Evolutionary conservation across 2,329 filamentous ascomycete species (phyloP), one percentile per base, ranked within the genome.

Genomic region (Fusarium heterosporum): DNA sequence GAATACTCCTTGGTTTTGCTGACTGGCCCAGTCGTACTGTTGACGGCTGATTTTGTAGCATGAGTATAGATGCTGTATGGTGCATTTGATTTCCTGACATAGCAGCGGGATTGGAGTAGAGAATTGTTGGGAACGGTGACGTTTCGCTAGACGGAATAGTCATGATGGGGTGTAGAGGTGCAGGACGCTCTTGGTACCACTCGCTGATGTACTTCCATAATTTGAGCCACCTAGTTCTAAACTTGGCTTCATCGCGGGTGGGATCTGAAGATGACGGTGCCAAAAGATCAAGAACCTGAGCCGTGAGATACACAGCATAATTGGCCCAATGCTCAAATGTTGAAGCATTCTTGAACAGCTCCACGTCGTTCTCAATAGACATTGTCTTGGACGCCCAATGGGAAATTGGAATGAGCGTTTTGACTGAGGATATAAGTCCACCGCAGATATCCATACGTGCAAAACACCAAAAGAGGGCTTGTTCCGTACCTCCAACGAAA

Each of bases 81-180:
- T 85, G 84, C 1, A 86, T 76, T 54, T 86, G 84, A 57, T 85
- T 87, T 0, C 82, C 81, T 0, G 83, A 85, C 28, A 86, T 85
- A 22, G 83, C 84, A 4, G 83, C 81, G 62, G 81, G 81, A 42
- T 83, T 83, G 17, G 81, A 77, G 64, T 83, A 86, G 4, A 85
- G 76, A 3, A 86, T 80, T 3, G 81, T 79, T 0, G 82, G 82
- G 56, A 85, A 86, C 64, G 74, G 74, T 16, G 84, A 82, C 64
- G 80, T 81, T 42, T 85, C 82, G 72, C 71, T 55, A 1, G 76
- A 73, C 0, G 77, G 61, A 8, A 78, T 76, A 14, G 71, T 76
- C 62, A 79, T 70, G 39, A 80, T 73, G 19, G 78, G 74, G 22
- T 74, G 73, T 17, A 81, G 72, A 12, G 78, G 74, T n/a, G 75